phyloP scores from a whole-genome alignment of 1,284 basidiomycete species.

The Gomphus bonarii region DNA sequence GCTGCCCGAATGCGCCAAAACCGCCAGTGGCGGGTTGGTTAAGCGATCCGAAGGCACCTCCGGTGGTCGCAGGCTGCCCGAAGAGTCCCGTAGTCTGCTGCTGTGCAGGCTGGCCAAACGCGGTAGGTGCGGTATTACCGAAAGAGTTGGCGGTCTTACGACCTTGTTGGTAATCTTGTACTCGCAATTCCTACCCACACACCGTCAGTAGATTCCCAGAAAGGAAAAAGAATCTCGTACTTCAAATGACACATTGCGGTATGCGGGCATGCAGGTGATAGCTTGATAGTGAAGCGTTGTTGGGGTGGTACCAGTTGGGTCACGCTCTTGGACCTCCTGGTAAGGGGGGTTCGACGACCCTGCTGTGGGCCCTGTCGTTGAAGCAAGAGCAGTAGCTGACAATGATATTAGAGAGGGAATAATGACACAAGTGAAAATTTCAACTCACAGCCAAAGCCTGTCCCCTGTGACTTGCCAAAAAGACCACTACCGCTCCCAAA shows the following conservation, averaged over 20 bases:
- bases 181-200: slow-evolving; percentile 48
- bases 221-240: slow-evolving; percentile 23
- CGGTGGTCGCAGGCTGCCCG: slow-evolving; percentile 22
- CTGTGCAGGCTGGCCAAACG: slow-evolving; percentile 21
- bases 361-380: slow-evolving; percentile 35
- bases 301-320: slow-evolving; percentile 26
- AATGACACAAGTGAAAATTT: slow-evolving; percentile 12
- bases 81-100: slow-evolving; percentile 23
- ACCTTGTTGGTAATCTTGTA: slow-evolving; percentile 66
- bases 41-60: slow-evolving; percentile 22
- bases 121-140: slow-evolving; percentile 16
- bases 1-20: slow-evolving; percentile 26
- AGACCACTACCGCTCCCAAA: slow-evolving; percentile 33
- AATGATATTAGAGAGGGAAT: background rate
- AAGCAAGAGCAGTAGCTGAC: slow-evolving; percentile 19
- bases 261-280: slow-evolving; percentile 63
- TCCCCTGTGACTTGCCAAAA: slow-evolving; percentile 29
- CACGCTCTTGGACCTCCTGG: slow-evolving; percentile 46
- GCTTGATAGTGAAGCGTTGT: slow-evolving; percentile 55
- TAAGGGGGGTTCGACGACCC: slow-evolving; percentile 56
- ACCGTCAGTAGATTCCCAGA: slow-evolving; percentile 28
- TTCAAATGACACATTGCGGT: slow-evolving; percentile 62
- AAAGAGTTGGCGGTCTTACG: slow-evolving; percentile 49
- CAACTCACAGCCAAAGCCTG: slow-evolving; percentile 17
- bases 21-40: slow-evolving; percentile 16